Base-by-base conservation (phyloP, 2,329 filamentous ascomycete species). In the Phialophora chinensis region DNA sequence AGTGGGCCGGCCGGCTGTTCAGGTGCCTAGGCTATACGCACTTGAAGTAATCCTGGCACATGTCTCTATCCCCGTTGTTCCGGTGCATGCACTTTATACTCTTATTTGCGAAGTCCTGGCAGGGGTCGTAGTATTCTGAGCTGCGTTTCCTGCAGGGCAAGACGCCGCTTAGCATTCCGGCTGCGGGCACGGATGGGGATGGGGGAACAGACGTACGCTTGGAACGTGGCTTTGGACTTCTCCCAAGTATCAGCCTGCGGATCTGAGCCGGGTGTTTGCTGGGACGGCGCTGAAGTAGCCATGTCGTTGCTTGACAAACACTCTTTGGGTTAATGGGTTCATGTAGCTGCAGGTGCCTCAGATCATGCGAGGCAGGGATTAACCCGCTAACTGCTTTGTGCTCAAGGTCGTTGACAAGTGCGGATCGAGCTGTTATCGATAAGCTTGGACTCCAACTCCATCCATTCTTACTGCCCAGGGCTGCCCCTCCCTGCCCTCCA, bases 1-100 rank as follows among this genome's bases (percentile, higher is more conserved):
- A n/a, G 17, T 44, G 38, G 38, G 4, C 35, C 35, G 35, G 12
- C 2, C 38, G 5, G 38, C 38, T 7, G 17, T 44, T 8, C 17
- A 44, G 38, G 38, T 44, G 31, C 31, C 31, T 10, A 6, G 38
- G 38, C 23, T 31, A 31, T 72, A 80, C 91, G 80, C 77, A 97
- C 93, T 97, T 92, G 76, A 99, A 98, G 77, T 96, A 98, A 78
- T 98, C 94, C 71, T 86, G 85, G 77, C 95, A 99, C 90, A 98
- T 91, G n/a, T 89, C 83, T 71, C 89, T 87, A 76, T 98, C 92
- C 14, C 91, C 93, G 25, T 86, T 89, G 77, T 99, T 99, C 25
- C 95, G 87, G 76, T 93, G 90, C 75, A 99, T 81, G 75, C 95
- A 99, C 77, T 88, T 89, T 72, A 97, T 89, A 79, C 93, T 97